Percentiles rank a stretch among this genome's conserved stretches.
Conservation (phyloP, 2,329 filamentous ascomycete species). For the Trichoderma gracile region DNA sequence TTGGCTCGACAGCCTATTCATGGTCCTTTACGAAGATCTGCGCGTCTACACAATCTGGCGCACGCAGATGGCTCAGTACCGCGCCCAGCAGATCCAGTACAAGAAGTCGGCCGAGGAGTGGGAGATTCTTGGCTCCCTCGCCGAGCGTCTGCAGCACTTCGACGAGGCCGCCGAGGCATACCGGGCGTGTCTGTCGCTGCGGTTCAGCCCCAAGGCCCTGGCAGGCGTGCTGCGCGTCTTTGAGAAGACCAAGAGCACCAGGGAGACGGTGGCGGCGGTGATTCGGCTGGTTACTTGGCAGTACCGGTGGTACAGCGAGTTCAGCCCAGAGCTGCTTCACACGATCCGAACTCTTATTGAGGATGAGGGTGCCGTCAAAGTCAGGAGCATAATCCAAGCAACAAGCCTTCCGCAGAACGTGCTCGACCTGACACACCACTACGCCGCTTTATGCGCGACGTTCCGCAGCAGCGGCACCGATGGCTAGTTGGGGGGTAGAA, state of each 20-base stretch:
- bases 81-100: slow-evolving; percentile 90
- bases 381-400: slow-evolving; percentile 94
- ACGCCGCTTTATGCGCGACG: slow-evolving; percentile 88
- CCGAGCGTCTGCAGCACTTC: slow-evolving; percentile 86
- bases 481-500: slow-evolving; percentile 51
- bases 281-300: slow-evolving; percentile 96
- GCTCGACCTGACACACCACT: slow-evolving; percentile 92
- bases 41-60: slow-evolving; percentile 99
- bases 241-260: slow-evolving; percentile 74
- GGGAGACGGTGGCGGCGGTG: slow-evolving; percentile 79
- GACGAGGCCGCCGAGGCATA: slow-evolving; percentile 94
- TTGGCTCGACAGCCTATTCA: slow-evolving; percentile 98
- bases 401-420: slow-evolving; percentile 92
- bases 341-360: slow-evolving; percentile 91
- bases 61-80: slow-evolving; percentile 94
- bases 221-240: slow-evolving; percentile 79
- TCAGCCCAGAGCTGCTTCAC: slow-evolving; percentile 86
- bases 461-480: slow-evolving; percentile 95
- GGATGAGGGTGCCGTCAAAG: slow-evolving; percentile 95
- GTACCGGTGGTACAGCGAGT: slow-evolving; percentile 99
- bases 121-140: slow-evolving; percentile 93
- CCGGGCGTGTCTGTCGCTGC: slow-evolving; percentile 78
- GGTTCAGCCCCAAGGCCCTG: slow-evolving; percentile 92
- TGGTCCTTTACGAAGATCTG: slow-evolving; percentile 97
- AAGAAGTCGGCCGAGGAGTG: slow-evolving; percentile 97